Percentiles rank a stretch among this genome's conserved stretches.
Conservation (phyloP, 2,329 filamentous ascomycete genomes). For the Leptographium lundbergii region DNA sequence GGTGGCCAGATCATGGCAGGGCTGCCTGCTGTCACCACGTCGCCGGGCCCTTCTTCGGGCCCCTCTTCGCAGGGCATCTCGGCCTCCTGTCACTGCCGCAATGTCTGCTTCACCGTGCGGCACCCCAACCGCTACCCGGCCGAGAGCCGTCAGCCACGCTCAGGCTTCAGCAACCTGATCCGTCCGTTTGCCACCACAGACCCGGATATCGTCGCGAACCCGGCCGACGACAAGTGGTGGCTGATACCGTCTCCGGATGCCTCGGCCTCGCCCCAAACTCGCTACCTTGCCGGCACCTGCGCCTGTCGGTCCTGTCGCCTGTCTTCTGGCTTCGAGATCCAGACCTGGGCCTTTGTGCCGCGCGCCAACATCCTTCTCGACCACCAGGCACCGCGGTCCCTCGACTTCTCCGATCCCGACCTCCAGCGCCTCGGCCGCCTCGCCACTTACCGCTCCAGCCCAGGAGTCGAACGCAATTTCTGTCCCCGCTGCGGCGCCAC, state of each 20-base stretch:
- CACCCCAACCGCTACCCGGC: slow-evolving; percentile 29
- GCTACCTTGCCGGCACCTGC: slow-evolving; percentile 47
- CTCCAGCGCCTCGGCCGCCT: not conserved
- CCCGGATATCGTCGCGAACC: slow-evolving; percentile 22
- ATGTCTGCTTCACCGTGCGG: slow-evolving; percentile 42
- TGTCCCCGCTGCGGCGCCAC: slow-evolving; percentile 51
- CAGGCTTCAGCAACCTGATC: slow-evolving; percentile 40
- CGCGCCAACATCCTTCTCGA: slow-evolving; percentile 39
- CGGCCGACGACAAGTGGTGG: slow-evolving; percentile 45
- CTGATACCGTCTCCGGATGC: slow-evolving; percentile 19
- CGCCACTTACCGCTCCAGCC: slow-evolving; percentile 38
- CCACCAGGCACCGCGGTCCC: not conserved
- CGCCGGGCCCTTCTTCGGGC: no score
- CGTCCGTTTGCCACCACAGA: slow-evolving; percentile 26
- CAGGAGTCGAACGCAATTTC: slow-evolving; percentile 44
- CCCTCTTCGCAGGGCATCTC: slow-evolving; percentile 9
- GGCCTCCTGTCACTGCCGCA: slow-evolving; percentile 34
- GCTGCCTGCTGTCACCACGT: not conserved
- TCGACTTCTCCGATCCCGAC: not conserved
- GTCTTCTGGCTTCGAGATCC: slow-evolving; percentile 47
- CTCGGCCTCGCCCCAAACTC: slow-evolving; percentile 5
- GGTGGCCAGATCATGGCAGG: slow-evolving; percentile 1
- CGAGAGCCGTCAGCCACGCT: slow-evolving; percentile 28
- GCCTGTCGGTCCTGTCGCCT: slow-evolving; percentile 50
- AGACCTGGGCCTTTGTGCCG: slow-evolving; percentile 54